A percentile compares a stretch with the other conserved stretches of the same genome.
Conservation (phyloP, 257 asterid genomes). For the Fraxinus cuspidata region DNA sequence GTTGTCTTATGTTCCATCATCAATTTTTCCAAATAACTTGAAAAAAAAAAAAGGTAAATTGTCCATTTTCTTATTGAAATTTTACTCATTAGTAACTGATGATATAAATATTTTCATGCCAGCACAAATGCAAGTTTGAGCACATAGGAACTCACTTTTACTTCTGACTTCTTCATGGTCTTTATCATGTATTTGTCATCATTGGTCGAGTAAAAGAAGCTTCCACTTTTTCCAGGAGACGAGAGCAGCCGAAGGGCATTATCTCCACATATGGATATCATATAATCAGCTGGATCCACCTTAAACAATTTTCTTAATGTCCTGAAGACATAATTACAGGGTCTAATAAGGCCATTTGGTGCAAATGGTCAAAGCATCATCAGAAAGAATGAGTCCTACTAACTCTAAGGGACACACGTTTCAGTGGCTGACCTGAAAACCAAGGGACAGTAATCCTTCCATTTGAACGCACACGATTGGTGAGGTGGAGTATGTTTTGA, state of each 20-base stretch:
- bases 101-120: background rate
- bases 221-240: slow-evolving; percentile 43
- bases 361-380: background rate
- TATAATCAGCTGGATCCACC: slow-evolving; percentile 37
- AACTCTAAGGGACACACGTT: background rate
- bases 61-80: background rate
- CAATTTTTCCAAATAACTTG: background rate
- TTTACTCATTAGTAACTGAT: background rate
- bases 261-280: slow-evolving; percentile 35
- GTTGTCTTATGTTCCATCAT: background rate
- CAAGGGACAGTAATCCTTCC: slow-evolving; percentile 93
- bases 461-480: slow-evolving; percentile 80
- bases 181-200: slow-evolving; percentile 39
- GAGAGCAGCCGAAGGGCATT: slow-evolving; percentile 37
- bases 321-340: background rate
- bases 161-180: slow-evolving; percentile 37
- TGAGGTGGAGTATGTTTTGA: slow-evolving; percentile 93
- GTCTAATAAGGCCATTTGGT: background rate
- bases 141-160: slow-evolving; percentile 29
- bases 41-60: too few species aligned
- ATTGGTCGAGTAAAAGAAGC: slow-evolving; percentile 33
- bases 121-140: background rate
- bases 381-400: background rate
- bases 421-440: slow-evolving; percentile 80
- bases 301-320: slow-evolving; percentile 29